These are phyloP conservation scores for Quercus robur DNA, from an alignment of 306 rosid species.

Conservation along the genomic window DNA sequence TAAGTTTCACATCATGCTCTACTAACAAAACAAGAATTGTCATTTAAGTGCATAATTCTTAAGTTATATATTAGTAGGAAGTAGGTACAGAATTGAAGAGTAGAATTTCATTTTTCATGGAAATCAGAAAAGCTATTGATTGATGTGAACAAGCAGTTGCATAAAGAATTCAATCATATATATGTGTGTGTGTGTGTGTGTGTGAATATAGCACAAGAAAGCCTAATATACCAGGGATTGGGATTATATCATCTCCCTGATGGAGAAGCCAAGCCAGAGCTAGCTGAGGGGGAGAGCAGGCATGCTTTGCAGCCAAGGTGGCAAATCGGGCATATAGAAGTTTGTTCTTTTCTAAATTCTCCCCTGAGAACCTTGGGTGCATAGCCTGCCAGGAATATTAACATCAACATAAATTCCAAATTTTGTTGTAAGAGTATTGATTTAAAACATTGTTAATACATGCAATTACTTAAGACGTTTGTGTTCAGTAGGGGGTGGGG, in stretches of 20 bases:
- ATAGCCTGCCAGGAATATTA: constrained; percentile 25
- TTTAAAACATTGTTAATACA: too few species aligned
- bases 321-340: constrained; percentile 37
- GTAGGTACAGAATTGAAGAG: background rate
- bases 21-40: background rate
- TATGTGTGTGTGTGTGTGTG: background rate
- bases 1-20: constrained; percentile 9
- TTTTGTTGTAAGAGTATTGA: background rate
- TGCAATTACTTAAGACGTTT: too few species aligned
- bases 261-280: constrained; percentile 73
- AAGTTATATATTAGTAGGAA: background rate
- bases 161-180: background rate
- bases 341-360: constrained; percentile 67
- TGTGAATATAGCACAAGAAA: background rate
- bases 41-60: background rate
- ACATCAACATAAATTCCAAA: constrained; percentile 10
- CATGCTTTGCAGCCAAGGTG: constrained; percentile 46
- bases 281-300: constrained; percentile 57
- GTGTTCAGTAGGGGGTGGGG: too few species aligned
- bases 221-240: constrained; percentile 60
- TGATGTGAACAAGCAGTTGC: background rate
- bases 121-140: background rate
- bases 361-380: constrained; percentile 68
- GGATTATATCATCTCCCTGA: constrained; percentile 60
- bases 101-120: background rate